Base-by-base conservation (phyloP, 169 alveolate species). In the Cyclospora cayetanensis region DNA sequence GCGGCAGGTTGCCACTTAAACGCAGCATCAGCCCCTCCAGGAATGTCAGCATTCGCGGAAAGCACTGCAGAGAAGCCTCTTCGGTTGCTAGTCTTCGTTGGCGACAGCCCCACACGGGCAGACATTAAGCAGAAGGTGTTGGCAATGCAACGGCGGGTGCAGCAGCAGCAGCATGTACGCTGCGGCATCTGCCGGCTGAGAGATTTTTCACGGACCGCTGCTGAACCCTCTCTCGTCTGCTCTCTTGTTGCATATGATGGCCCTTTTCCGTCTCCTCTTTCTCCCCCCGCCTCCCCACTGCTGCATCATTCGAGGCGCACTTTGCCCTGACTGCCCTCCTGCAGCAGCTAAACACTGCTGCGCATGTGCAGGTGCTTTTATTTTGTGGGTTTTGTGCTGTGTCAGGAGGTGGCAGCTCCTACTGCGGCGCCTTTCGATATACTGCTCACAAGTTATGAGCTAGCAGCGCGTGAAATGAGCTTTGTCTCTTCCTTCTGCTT, bases 391-490 rank as follows among this genome's bases (percentile, higher is more conserved):
- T 66, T 4, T 12, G 74, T 60, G 12, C 34, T 5, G 74, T 20
- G 11, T 12, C 31, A 60, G 74, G 5, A 9, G 4, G 35, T 60
- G 35, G 11, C 74, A 60, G 34, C 35, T 12, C 34, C 22, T 18
- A 29, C 11, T 18, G 85, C 85, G 7, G 35, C 55, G 34, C 85
- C 85, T 4, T 74, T 74, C 63, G 85, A 74, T 37, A 41, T 74
- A 2, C 65, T 74, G n/a, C 65, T 74, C 18, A 74, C 85, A 18
- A 74, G 53, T n/a, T 74, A 74, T 63, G 85, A 74, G n/a, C 15
- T 37, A 46, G 53, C 39, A 15, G 41, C 41, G 37, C 7, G 39
- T 25, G 85, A 74, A n/a, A 39, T 74, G 3, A 29, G 20, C 37
- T 74, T 74, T 29, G 25, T 74, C 65, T 12, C 55, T 29, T 22